Percentiles rank a stretch among this genome's conserved stretches.
Conservation (phyloP, 345 rosid genomes). For the Lumnitzera racemosa region DNA sequence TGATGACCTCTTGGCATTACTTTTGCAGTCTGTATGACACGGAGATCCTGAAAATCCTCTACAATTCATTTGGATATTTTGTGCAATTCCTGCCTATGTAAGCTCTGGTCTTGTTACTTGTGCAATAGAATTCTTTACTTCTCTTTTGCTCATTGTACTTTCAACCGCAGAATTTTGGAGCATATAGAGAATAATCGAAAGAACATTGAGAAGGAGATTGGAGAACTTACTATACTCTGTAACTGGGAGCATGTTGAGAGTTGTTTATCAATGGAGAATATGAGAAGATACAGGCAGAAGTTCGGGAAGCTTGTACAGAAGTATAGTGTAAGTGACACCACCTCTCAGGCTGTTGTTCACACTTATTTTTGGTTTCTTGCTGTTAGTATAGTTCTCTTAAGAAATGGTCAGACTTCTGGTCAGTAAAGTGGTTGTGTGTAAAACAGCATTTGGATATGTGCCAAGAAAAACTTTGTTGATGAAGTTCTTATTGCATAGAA, state of each 20-base stretch:
- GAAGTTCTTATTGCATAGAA: no score
- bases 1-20: constrained; percentile 12
- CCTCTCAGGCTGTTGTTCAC: neutral
- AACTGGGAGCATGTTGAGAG: constrained; percentile 71
- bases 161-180: constrained; percentile 49
- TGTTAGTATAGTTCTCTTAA: no score
- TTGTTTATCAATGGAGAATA: constrained; percentile 40
- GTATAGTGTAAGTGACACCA: constrained; percentile 50
- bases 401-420: no score
- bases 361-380: no score
- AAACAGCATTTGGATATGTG: no score
- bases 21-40: constrained; percentile 49
- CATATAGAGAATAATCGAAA: constrained; percentile 45
- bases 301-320: constrained; percentile 66
- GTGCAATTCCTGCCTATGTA: constrained; percentile 81
- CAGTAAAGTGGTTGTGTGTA: no score
- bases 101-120: constrained; percentile 15
- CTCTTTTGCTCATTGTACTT: constrained; percentile 1
- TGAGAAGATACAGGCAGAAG: constrained; percentile 64
- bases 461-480: no score
- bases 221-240: constrained; percentile 57
- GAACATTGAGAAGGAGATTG: constrained; percentile 51
- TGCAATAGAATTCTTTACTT: neutral
- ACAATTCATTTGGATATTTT: constrained; percentile 79
- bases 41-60: constrained; percentile 53